Evolutionary conservation across 805 yeast species (phyloP), one percentile per base, ranked within the genome.

Genomic region (Nakazawaea pomicola): DNA sequence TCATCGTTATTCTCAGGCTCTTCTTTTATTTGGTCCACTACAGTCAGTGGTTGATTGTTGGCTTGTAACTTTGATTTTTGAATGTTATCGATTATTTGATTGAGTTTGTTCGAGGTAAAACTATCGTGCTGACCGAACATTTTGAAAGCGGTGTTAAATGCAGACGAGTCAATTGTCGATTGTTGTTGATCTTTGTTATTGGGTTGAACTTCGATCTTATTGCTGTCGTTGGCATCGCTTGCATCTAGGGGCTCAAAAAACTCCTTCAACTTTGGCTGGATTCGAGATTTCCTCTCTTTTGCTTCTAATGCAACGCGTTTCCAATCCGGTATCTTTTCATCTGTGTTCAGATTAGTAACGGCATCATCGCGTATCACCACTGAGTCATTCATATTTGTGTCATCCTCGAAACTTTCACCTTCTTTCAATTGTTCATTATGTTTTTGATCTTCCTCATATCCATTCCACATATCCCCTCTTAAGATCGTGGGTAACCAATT

Each of bases 121-220:
- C 38, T 37, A 35, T 42, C 40, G 18, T 42, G 41, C 17, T 37
- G 38, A 8, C 44, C 44, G n/a, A 42, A 42, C 6, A 42, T 17
- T 20, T 42, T 42, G 23, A 42, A 42, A 6, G 38, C 38, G 4
- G 45, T 42, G 31, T 42, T 42, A 20, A 42, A 42, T 17, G 38
- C 24, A 10, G 45, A 42, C 2, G 45, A 42, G 23, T 42, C 45
- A 16, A 37, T n/a, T 8, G 40, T 41, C 9, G 36, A 36, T 19
- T 36, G 41, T 15, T 32, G 44, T 30, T 28, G 43, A 12, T 40
- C 38, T 28, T 24, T 25, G 8, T 10, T 24, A 9, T 33, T 19
- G 3, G 9, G 11, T 2, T 24, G 9, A 3, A 11, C 14, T 10
- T 20, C 23, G 28, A 28, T n/a, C 6, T 24, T n/a, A 6, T 34